Evolutionary conservation across 306 rosid genomes (phyloP), one percentile per base, ranked within the genome.

Genomic region (Corylus avellana): DNA sequence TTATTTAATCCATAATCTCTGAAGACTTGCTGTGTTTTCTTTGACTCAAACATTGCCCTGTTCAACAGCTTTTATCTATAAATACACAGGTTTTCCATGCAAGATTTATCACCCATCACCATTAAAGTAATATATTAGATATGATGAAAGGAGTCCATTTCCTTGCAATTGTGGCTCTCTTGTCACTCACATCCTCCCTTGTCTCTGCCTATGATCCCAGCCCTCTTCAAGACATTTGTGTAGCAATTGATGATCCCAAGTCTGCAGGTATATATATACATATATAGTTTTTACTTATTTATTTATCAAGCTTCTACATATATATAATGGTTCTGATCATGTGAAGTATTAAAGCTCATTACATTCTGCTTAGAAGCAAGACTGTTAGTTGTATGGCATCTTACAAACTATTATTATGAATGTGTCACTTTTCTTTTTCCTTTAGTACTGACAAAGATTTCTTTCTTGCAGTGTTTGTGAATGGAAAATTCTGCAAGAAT

Each of bases 401-500:
- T 49, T 49, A 49, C 51, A 4, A 4, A 3, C 54, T 49, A 2
- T 49, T 49, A 49, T 49, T 11, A 12, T 49, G 14, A 10, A 10
- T 49, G 54, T 49, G 54, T 49, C 54, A 2, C 3, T 16, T 53
- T 51, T 53, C n/a, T 13, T 13, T 13, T 12, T 3, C 53, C 3
- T 49, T 49, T 12, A 12, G 3, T 53, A 3, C 57, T 53, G 16
- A 53, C 4, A 53, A 53, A 53, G 7, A 53, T 53, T 61, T 22
- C 68, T 25, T 61, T 27, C 29, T 6, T 61, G 68, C 68, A 61
- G 68, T 61, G 4, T 61, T 61, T 25, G 68, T 61, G 68, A 20
- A 61, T 20, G 68, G 68, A 11, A 61, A 61, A 20, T 27, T 61
- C 68, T 61, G 68, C 68, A 61, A 61, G 37, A 37, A 61, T n/a